These are phyloP conservation scores for Coemansia sp. DNA, from an alignment of 192 early-diverging fungal genomes.

Conservation along the genomic window DNA sequence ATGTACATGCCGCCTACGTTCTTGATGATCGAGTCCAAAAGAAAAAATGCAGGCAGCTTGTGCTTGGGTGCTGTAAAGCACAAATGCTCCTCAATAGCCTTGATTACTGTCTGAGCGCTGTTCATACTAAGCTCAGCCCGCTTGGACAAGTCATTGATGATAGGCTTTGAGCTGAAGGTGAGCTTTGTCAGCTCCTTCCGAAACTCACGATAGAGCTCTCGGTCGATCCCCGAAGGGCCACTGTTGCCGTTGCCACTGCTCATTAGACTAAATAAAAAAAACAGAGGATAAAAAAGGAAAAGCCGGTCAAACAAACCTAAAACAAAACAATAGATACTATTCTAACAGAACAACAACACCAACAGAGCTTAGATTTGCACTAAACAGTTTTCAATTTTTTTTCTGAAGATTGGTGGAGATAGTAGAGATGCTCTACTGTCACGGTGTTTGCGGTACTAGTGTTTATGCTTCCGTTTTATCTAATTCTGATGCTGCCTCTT, in stretches of 20 bases:
- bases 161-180: conserved; percentile 91
- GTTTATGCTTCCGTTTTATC: neutral
- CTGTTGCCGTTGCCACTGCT: conserved; percentile 5
- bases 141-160: conserved; percentile 88
- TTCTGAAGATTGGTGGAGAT: neutral
- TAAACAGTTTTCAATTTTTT: neutral
- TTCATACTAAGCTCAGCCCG: conserved; percentile 71
- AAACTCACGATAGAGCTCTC: conserved; percentile 61
- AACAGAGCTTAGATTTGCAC: neutral
- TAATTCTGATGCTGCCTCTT: neutral
- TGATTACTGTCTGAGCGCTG: conserved; percentile 71
- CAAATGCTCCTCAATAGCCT: conserved; percentile 63
- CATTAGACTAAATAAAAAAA: neutral
- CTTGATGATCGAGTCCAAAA: conserved; percentile 96
- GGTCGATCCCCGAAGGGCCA: conserved; percentile 22
- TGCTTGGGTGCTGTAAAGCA: conserved; percentile 34
- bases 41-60: conserved; percentile 86
- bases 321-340: conserved; percentile 1
- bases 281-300: neutral
- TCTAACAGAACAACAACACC: neutral
- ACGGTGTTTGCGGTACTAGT: neutral
- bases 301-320: neutral
- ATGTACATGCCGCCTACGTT: conserved; percentile 84
- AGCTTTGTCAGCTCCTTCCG: conserved; percentile 68
- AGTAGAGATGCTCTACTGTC: neutral